Evolutionary conservation across 1,284 basidiomycete genomes (phyloP), one percentile per base, ranked within the genome.

Genomic region (Cutaneotrichosporon dermatis): DNA sequence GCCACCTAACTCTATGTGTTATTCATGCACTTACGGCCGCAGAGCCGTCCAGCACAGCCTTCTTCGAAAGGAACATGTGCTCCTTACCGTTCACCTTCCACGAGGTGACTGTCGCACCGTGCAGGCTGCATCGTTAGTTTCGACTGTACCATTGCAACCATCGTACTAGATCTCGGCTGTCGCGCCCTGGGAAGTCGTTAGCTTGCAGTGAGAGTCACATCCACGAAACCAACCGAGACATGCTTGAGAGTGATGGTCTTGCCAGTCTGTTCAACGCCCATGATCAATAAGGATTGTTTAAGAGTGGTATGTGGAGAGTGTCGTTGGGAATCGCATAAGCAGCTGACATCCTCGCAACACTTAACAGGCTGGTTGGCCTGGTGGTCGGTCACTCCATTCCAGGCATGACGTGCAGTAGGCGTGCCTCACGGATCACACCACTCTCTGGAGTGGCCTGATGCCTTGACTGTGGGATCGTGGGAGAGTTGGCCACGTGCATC

Each of bases 41-140:
- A 56, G 84, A 83, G 1, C 88, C 88, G 69, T 92, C 89, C 3
- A 90, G 77, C 11, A 80, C 78, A 1, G 90, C 86, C 74, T 87
- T 90, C 85, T 86, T 88, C 2, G 89, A 90, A 51, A 89, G 80
- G 49, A 94, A 94, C 44, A 92, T 80, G 34, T 87, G 82, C 72
- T 92, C 90, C 54, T 78, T 70, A 1, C 82, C 81, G 15, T 66
- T 72, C 8, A 77, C 74, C 58, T 75, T 77, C 79, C 78, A 80
- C 34, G 79, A 80, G 6, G 74, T 74, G 15, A 80, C 82, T 0
- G 89, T 90, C 1, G 90, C 91, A 4, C 91, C 91, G 68, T 88
- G 92, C 39, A 87, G 77, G 59, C 77, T 78, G 37, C 10, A 2
- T 12, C 25, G 52, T 61, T 42, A 59, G 58, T 8, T 9, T 13